phyloP scores from a whole-genome alignment of 257 asterid genomes.

The Rubia yunnanensis region DNA sequence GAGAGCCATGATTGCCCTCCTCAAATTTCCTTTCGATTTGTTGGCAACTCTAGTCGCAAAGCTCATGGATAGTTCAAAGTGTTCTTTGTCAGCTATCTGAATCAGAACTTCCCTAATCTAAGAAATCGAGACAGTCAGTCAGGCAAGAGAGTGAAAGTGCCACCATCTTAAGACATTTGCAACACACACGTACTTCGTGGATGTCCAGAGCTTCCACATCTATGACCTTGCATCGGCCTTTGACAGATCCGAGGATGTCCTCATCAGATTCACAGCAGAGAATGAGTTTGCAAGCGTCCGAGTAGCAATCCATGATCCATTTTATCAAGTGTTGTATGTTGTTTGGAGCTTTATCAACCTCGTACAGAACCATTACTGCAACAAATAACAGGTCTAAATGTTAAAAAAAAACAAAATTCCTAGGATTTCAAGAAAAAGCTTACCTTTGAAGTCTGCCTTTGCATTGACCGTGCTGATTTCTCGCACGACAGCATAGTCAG shows the following conservation, averaged over 20 bases:
- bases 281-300: conserved; percentile 68
- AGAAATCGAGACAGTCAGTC: conserved; percentile 2
- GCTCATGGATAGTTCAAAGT: conserved; percentile 55
- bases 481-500: conserved; percentile 45
- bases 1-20: conserved; percentile 85
- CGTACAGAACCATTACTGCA: conserved; percentile 66
- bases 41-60: conserved; percentile 74
- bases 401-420: neutral
- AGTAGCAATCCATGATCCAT: conserved; percentile 83
- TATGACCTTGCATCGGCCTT: conserved; percentile 48
- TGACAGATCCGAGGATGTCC: conserved; percentile 59
- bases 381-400: neutral
- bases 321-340: conserved; percentile 66
- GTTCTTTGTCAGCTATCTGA: conserved; percentile 72
- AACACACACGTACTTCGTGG: conserved; percentile 47
- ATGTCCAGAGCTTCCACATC: conserved; percentile 50
- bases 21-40: conserved; percentile 63
- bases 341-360: conserved; percentile 73
- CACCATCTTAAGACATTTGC: neutral
- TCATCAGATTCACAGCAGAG: conserved; percentile 71
- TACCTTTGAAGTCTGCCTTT: conserved; percentile 67
- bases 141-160: neutral
- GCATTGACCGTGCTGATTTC: conserved; percentile 45
- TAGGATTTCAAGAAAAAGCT: neutral
- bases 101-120: conserved; percentile 71